Base-by-base conservation (phyloP, 192 early-diverging fungal genomes). In the Coemansia sp. region DNA sequence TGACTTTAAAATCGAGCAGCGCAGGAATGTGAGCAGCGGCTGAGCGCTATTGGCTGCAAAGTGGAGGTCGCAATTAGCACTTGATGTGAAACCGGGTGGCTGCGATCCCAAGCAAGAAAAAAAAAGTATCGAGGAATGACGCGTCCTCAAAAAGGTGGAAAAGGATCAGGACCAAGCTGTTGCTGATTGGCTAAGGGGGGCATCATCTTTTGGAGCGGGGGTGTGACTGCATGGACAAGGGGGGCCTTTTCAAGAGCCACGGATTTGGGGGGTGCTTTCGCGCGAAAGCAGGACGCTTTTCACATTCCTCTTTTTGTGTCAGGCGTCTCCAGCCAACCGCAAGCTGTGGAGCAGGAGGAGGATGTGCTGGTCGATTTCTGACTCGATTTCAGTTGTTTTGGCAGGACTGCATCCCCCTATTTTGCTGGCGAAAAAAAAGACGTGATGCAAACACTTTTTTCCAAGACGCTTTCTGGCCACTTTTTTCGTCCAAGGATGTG, bases 281-380 rank as follows among this genome's bases (percentile, higher is more conserved):
- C 41, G 41, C 13, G 16, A 44, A 44, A 44, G 41, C 15, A 57
- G 53, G 27, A 5, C 27, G 53, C 53, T 16, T 57, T 57, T 57
- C 53, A 10, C 53, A 31, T 31, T 31, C 53, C 24, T 8, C 52
- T 29, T 31, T 55, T 55, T 57, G 24, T 57, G 29, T 27, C 53
- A 57, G 27, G n/a, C 12, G 49, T 9, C 2, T 15, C 53, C 57
- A 71, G 64, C 74, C 74, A 76, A 76, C 74, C 74, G 62, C 69
- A 66, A 46, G 13, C 58, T 60, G 64, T 11, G 44, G 49, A 18
- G 47, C 31, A 20, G 15, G 3, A 18, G 15, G 52, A 60, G 29
- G 74, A 67, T 63, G 72, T 53, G 20, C n/a, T 58, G 24, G 41
- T 67, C 71, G 71, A 73, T 73, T 73, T 52, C 64, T 20, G 18